phyloP scores from a whole-genome alignment of 345 rosid genomes.

The Aegle marmelos region DNA sequence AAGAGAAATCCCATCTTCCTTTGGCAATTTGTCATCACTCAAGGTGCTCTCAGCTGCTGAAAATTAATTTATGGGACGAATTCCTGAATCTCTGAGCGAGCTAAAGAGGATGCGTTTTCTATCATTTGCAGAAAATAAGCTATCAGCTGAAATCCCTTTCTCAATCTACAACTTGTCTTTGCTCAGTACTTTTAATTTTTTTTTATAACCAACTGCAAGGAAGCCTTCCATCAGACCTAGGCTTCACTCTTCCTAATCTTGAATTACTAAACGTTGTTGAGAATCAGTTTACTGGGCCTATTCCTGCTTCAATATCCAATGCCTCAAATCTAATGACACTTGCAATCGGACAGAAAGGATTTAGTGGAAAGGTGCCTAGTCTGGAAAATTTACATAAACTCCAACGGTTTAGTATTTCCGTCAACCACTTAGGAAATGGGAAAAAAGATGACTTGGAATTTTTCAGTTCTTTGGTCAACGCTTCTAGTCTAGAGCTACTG shows the following conservation, averaged over 20 bases:
- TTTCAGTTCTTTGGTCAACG: neutral
- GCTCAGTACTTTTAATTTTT: neutral
- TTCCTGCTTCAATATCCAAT: conserved; percentile 4
- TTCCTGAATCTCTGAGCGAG: neutral
- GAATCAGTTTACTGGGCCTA: conserved; percentile 23
- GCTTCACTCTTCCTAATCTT: conserved; percentile 16
- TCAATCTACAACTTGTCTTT: conserved; percentile 1
- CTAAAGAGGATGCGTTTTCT: neutral
- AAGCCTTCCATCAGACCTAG: neutral
- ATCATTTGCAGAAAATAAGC: neutral
- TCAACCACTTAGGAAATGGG: neutral
- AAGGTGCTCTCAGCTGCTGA: neutral
- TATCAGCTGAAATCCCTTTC: conserved; percentile 1
- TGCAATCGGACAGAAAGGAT: rapidly evolving
- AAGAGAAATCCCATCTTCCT: conserved; percentile 6
- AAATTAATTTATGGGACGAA: conserved; percentile 1
- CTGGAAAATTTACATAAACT: neutral
- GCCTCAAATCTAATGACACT: neutral
- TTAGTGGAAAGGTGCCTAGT: conserved; percentile 9
- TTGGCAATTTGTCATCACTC: conserved; percentile 25
- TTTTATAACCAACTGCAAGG: neutral
- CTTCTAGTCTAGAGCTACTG: neutral
- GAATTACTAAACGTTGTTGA: rapidly evolving
- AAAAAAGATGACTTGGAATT: neutral
- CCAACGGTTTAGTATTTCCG: neutral